These are phyloP conservation scores for Penicillium polonicum DNA, from an alignment of 2,329 filamentous ascomycete genomes.

Conservation along the genomic window DNA sequence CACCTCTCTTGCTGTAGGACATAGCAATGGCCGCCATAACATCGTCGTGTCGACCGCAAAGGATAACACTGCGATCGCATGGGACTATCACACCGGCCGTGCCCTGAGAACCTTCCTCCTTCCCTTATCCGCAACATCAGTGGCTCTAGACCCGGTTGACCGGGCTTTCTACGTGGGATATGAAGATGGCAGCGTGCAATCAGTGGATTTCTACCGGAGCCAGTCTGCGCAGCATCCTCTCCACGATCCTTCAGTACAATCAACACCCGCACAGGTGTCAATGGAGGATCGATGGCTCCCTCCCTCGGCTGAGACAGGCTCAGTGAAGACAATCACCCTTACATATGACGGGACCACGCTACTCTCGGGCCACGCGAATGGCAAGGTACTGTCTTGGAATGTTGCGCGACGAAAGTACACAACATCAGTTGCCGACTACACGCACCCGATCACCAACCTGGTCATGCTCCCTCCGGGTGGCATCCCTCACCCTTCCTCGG, in stretches of 20 bases:
- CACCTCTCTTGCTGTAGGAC: slow-evolving; percentile 56
- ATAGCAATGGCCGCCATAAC: slow-evolving; percentile 70
- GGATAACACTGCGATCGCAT: slow-evolving; percentile 86
- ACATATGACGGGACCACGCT: slow-evolving; percentile 80
- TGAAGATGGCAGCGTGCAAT: slow-evolving; percentile 75
- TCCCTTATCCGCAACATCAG: slow-evolving; percentile 67
- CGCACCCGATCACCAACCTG: slow-evolving; percentile 80
- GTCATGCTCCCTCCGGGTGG: slow-evolving; percentile 65
- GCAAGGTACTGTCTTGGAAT: slow-evolving; percentile 79
- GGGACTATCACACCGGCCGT: slow-evolving; percentile 82
- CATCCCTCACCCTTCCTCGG: slow-evolving; percentile 38
- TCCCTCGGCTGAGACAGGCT: slow-evolving; percentile 63
- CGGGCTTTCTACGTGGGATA: slow-evolving; percentile 79
- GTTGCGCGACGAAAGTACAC: slow-evolving; percentile 67
- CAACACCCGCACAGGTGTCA: slow-evolving; percentile 43
- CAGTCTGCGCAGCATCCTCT: slow-evolving; percentile 43
- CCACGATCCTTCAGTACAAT: slow-evolving; percentile 36
- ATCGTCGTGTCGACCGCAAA: slow-evolving; percentile 80
- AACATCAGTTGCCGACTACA: slow-evolving; percentile 67
- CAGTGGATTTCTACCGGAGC: slow-evolving; percentile 69
- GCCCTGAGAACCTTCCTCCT: slow-evolving; percentile 80
- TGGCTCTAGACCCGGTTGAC: slow-evolving; percentile 77
- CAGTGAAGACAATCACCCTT: slow-evolving; percentile 66
- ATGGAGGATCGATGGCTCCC: slow-evolving; percentile 48
- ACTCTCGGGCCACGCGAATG: slow-evolving; percentile 76